Evolutionary conservation across 2,329 filamentous ascomycete genomes (phyloP).

Genomic region (Penicillium crustosum): DNA sequence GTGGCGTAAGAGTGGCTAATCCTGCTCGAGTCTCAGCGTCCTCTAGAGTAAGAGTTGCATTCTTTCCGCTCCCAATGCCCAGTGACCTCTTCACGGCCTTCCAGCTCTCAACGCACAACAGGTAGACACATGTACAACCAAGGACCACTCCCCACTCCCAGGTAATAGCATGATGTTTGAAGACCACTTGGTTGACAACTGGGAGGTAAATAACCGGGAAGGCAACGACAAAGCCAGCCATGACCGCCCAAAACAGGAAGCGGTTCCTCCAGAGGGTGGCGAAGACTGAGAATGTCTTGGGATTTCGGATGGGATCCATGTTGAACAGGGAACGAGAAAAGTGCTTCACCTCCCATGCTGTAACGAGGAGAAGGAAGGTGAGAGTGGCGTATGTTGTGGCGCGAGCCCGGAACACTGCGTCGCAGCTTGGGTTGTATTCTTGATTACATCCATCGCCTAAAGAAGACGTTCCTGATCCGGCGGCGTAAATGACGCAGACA

Average conservation of each 20-base stretch:
- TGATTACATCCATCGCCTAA: conserved; percentile 58
- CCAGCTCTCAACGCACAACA: conserved; percentile 62
- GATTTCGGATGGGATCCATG: conserved; percentile 53
- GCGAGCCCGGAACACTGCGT: conserved; percentile 64
- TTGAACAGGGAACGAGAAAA: conserved; percentile 73
- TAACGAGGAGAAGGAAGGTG: conserved; percentile 72
- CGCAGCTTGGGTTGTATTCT: conserved; percentile 49
- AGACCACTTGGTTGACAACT: conserved; percentile 62
- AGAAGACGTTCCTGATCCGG: conserved; percentile 44
- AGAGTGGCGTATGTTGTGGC: conserved; percentile 72
- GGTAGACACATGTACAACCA: conserved; percentile 59
- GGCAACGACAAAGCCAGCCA: conserved; percentile 55
- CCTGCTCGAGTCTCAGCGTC: conserved; percentile 37
- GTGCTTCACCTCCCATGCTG: conserved; percentile 76
- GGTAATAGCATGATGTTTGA: conserved; percentile 63
- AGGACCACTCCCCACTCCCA: conserved; percentile 72
- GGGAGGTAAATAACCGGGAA: conserved; percentile 67
- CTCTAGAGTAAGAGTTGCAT: conserved; percentile 30
- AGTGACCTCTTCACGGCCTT: conserved; percentile 61
- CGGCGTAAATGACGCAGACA: conserved; percentile 41
- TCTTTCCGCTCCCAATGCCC: conserved; percentile 36
- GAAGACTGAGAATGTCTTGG: conserved; percentile 64
- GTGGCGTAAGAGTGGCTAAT: conserved; percentile 20
- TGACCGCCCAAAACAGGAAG: conserved; percentile 67
- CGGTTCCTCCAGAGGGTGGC: conserved; percentile 67